phyloP scores from a whole-genome alignment of 164 flowering plant genomes.

The Piper longum region DNA sequence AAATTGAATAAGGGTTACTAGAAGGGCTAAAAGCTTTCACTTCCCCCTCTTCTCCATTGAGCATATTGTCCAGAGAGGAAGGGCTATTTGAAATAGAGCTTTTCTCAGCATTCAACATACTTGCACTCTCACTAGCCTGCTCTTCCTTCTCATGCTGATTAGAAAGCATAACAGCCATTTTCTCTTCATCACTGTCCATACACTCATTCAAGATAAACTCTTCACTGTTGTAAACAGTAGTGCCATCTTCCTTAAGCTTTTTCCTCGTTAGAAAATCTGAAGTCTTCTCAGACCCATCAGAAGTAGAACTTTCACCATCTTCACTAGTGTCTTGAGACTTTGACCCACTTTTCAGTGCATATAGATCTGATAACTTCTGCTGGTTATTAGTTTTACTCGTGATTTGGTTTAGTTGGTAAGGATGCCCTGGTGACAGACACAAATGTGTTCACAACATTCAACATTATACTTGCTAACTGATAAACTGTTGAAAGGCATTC shows the following conservation, averaged over 20 bases:
- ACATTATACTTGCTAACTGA: neutral
- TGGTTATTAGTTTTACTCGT: slow-evolving; percentile 35
- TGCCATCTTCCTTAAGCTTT: neutral
- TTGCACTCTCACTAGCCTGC: slow-evolving; percentile 6
- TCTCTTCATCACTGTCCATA: slow-evolving; percentile 12
- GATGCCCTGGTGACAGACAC: slow-evolving; percentile 41
- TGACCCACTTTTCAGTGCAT: slow-evolving; percentile 24
- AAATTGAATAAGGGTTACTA: slow-evolving; percentile 43
- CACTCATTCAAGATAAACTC: neutral
- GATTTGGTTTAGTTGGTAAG: slow-evolving; percentile 86
- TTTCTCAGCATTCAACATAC: slow-evolving; percentile 13
- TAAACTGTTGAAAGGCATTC: too few relatives aligned
- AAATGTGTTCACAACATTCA: neutral
- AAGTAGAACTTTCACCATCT: slow-evolving; percentile 12
- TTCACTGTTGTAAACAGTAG: neutral
- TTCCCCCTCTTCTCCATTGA: neutral
- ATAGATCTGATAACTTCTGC: slow-evolving; percentile 72
- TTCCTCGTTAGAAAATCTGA: slow-evolving; percentile 10
- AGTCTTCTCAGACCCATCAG: slow-evolving; percentile 6
- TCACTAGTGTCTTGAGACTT: slow-evolving; percentile 16
- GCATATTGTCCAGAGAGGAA: slow-evolving; percentile 12
- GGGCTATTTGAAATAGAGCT: slow-evolving; percentile 24
- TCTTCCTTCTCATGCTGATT: slow-evolving; percentile 13
- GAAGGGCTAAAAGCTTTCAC: slow-evolving; percentile 8
- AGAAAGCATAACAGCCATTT: neutral